Evolutionary conservation across 768 basidiomycete species (phyloP), one percentile per base, ranked within the genome.

Genomic region (Leccinum obscurum): DNA sequence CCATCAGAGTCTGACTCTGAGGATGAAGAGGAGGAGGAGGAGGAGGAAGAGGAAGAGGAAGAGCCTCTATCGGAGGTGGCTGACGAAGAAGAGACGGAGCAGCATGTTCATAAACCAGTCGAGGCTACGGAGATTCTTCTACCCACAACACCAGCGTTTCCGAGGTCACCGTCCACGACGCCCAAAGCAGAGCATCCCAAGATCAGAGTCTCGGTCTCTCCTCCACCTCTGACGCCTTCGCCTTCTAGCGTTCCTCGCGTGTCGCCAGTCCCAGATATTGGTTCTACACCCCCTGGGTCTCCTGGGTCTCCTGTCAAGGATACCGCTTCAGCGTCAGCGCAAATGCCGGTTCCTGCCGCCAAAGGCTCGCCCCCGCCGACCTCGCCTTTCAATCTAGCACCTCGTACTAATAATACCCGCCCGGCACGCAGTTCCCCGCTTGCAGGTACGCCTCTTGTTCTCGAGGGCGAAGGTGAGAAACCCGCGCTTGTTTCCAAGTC

Each of bases 401-500:
- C 85, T 20, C 79, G 88, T 41, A 81, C 88, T 20, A 65, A 55
- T 13, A 72, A 62, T 3, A 46, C 44, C 8, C 83, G 86, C 7
- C 90, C 90, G 0, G 72, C 80, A 3, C 84, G 88, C n/a, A 92
- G 91, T 64, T 92, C 91, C 3, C 91, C 91, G 2, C 76, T 92
- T 53, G 86, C 90, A 4, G 84, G 73, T 58, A 77, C 80, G 6
- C 76, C 85, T 55, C 76, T 76, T 57, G 83, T 78, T 22, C 81
- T 81, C 15, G 83, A 83, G 9, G 73, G 73, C 17, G 72, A 74
- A 37, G 56, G 64, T 11, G 62, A 52, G 34, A 65, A 58, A n/a
- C 24, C 50, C 34, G 66, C 55, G 20, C 61, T 52, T 28, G 59
- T 48, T 53, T 58, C 65, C 22, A 67, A 66, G 59, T 56, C 69